Conservation (phyloP, 441 rosid genomes). For the Pelargonium cotyledonis region DNA sequence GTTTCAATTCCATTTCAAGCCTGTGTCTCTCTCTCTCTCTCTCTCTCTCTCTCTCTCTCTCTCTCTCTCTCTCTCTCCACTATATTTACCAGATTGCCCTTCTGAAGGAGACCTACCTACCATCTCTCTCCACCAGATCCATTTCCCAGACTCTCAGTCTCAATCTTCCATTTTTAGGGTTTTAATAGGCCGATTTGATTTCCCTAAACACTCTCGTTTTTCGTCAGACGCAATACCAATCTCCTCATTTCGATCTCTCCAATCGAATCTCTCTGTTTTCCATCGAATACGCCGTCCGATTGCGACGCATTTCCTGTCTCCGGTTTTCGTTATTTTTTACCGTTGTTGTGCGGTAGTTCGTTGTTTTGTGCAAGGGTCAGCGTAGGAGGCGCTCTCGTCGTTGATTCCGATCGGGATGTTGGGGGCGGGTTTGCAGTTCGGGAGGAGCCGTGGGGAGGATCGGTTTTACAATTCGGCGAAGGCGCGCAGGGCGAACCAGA, state of each 20-base stretch:
- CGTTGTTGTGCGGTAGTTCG: neutral
- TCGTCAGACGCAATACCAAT: neutral
- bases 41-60: neutral
- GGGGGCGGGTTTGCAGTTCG: slow-evolving; percentile 50
- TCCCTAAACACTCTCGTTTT: neutral
- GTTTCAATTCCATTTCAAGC: neutral
- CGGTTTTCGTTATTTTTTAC: too few relatives aligned
- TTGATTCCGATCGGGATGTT: slow-evolving; percentile 33
- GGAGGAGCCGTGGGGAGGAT: slow-evolving; percentile 47
- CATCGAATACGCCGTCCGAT: too few relatives aligned
- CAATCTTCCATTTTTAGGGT: neutral
- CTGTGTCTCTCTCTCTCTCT: neutral
- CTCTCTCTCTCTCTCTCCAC: too few relatives aligned
- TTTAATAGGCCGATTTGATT: neutral
- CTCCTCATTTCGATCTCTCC: neutral
- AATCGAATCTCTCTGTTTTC: neutral
- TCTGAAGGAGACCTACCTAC: neutral
- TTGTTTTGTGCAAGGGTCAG: neutral
- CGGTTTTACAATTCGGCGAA: slow-evolving; percentile 35
- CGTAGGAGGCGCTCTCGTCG: neutral
- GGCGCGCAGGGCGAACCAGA: slow-evolving; percentile 33
- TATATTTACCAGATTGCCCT: neutral
- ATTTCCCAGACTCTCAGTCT: neutral
- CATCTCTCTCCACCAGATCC: neutral
- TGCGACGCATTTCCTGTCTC: too few relatives aligned